A percentile compares a stretch with the other conserved stretches of the same genome.
phyloP scores from a whole-genome alignment of 805 yeast species.

The Candida qinlingensis region DNA sequence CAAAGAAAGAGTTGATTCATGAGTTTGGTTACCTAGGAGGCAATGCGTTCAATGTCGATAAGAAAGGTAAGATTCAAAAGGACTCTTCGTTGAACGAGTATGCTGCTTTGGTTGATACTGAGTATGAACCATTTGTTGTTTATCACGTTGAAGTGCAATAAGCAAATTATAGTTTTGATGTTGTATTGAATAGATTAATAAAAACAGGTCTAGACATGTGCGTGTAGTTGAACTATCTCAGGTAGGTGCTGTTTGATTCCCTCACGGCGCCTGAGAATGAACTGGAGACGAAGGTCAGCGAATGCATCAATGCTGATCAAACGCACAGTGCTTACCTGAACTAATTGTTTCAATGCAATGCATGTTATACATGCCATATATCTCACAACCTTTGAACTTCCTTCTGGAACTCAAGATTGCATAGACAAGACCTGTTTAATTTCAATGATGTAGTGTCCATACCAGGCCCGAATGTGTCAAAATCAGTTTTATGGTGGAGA shows the following conservation, averaged over 20 bases:
- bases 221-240: background rate
- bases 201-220: background rate
- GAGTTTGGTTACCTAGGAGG: slow-evolving; percentile 91
- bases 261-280: too few species aligned
- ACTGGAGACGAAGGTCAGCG: too few species aligned
- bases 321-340: too few species aligned
- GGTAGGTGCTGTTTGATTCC: background rate
- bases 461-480: too few species aligned
- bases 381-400: too few species aligned
- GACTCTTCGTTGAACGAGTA: slow-evolving; percentile 74
- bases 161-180: background rate
- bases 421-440: too few species aligned
- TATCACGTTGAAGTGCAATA: slow-evolving; percentile 48
- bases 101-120: slow-evolving; percentile 88
- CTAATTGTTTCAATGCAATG: too few species aligned
- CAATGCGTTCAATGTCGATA: slow-evolving; percentile 69
- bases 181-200: background rate
- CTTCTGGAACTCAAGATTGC: too few species aligned
- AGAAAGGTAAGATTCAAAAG: slow-evolving; percentile 58
- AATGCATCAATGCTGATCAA: too few species aligned
- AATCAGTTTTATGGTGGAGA: too few species aligned
- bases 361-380: too few species aligned
- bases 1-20: slow-evolving; percentile 63
- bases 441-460: too few species aligned
- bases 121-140: slow-evolving; percentile 93